Conservation (phyloP, 768 basidiomycete species). For the Rhodotorula toruloides region DNA sequence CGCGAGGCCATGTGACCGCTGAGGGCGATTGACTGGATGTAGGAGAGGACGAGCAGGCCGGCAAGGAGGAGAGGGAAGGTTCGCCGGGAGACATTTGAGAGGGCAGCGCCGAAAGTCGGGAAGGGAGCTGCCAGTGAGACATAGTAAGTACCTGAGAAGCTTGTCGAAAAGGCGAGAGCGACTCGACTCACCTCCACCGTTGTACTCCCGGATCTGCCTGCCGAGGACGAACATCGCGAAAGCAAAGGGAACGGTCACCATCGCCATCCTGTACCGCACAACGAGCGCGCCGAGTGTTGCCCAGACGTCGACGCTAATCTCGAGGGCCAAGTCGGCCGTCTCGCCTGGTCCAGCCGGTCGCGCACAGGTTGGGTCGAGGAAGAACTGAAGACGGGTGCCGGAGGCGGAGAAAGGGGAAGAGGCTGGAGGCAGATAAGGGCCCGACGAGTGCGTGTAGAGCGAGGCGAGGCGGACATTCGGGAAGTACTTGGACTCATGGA, state of each 20-base stretch:
- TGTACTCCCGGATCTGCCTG: conserved; percentile 32
- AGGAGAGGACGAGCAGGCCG: conserved; percentile 49
- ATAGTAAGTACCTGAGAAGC: conserved; percentile 3
- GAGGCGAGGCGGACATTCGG: conserved; percentile 47
- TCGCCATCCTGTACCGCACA: conserved; percentile 66
- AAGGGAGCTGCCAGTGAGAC: conserved; percentile 20
- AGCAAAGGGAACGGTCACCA: conserved; percentile 69
- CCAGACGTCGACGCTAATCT: conserved; percentile 64
- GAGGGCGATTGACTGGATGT: conserved; percentile 19
- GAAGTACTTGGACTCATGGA: conserved; percentile 67
- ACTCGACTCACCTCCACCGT: conserved; percentile 34
- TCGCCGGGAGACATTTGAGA: conserved; percentile 17
- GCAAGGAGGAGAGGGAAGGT: conserved; percentile 48
- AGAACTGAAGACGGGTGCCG: conserved; percentile 42
- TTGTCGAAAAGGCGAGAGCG: neutral
- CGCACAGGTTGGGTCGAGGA: conserved; percentile 31
- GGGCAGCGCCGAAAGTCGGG: conserved; percentile 26
- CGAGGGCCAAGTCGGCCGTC: conserved; percentile 44
- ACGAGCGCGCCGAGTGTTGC: conserved; percentile 66
- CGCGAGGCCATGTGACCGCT: neutral
- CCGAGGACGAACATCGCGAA: conserved; percentile 57
- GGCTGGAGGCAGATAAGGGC: conserved; percentile 57
- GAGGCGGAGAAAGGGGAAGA: conserved; percentile 41
- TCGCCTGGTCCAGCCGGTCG: neutral
- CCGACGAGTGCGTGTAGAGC: conserved; percentile 65